Conservation (phyloP, 2,329 filamentous ascomycete genomes). For the Tolypocladium guangdongense region DNA sequence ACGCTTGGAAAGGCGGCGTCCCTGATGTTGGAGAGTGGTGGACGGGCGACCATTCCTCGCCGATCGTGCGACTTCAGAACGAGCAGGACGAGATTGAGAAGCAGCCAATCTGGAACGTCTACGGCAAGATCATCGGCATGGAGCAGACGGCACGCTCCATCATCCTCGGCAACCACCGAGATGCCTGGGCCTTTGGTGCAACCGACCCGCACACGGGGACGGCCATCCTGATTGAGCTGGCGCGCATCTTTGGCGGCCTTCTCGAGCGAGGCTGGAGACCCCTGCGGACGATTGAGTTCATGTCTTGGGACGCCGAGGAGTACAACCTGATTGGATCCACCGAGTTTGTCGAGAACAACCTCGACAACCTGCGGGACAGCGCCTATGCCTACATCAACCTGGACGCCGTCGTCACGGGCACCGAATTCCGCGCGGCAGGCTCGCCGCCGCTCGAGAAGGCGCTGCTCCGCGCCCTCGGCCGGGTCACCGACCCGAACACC, state of each 20-base stretch:
- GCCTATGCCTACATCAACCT: slow-evolving; percentile 88
- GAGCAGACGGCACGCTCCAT: slow-evolving; percentile 77
- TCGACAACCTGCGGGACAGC: slow-evolving; percentile 59
- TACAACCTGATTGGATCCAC: slow-evolving; percentile 93
- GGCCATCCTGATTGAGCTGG: slow-evolving; percentile 82
- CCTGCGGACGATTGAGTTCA: slow-evolving; percentile 89
- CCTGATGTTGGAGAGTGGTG: slow-evolving; percentile 71
- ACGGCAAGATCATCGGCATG: slow-evolving; percentile 72
- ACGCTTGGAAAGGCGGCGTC: slow-evolving; percentile 67
- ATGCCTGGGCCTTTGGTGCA: slow-evolving; percentile 84
- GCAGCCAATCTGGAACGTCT: slow-evolving; percentile 86
- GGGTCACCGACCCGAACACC: slow-evolving; percentile 58
- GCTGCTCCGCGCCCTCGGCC: slow-evolving; percentile 61
- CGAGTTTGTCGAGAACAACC: slow-evolving; percentile 82
- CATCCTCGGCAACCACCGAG: slow-evolving; percentile 86
- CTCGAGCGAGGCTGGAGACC: slow-evolving; percentile 74
- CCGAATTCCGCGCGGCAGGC: slow-evolving; percentile 64
- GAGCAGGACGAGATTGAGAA: slow-evolving; percentile 72
- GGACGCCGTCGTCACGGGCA: slow-evolving; percentile 68
- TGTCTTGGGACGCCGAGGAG: slow-evolving; percentile 89
- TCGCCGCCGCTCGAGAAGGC: slow-evolving; percentile 70
- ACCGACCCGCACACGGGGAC: slow-evolving; percentile 80
- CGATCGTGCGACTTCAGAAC: slow-evolving; percentile 73
- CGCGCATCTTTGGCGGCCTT: slow-evolving; percentile 73
- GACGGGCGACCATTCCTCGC: slow-evolving; percentile 66